Base-by-base conservation (phyloP, 306 rosid genomes). In the Malus asiatica region DNA sequence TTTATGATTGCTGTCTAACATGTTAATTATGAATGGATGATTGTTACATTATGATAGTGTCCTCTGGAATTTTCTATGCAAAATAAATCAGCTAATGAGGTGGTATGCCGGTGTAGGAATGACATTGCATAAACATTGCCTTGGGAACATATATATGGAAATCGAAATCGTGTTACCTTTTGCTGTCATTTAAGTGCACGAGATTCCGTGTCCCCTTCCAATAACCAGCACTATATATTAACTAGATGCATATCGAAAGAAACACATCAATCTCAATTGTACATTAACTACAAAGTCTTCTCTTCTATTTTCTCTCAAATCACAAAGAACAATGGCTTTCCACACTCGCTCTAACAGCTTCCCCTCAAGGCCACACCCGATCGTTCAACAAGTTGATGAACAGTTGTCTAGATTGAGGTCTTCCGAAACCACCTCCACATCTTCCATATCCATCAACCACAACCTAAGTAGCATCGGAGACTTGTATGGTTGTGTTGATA, bases 131-230 rank as follows among this genome's bases (percentile, higher is more conserved):
- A 44, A 64, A 76, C 76, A 82, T 79, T n/a, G 64, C 74, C 51
- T 52, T 15, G 19, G 23, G 22, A 15, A 72, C 73, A 60, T 62
- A n/a, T 68, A 72, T 60, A 81, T 67, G 76, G 48, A 78, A 79
- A 78, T 82, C 69, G 10, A 52, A 59, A 85, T 48, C 72, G 70
- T 61, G 73, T 82, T 75, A 59, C 27, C 44, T 9, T 33, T 32
- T 18, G 40, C 14, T 76, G 46, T 68, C 30, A 68, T 27, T 58
- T 60, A 68, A 60, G 25, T 14, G 13, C 55, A 64, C 14, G 80
- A 65, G 86, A 86, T 76, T 82, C 84, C 78, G 12, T 85, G 83
- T 73, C 16, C 75, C 73, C 80, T 78, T 35, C 35, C 51, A 5
- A 22, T 27, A 57, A 38, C 55, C 15, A 55, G 15, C 52, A 13